Percentiles rank a stretch among this genome's conserved stretches.
These are phyloP conservation scores for Guadua angustifolia DNA, from an alignment of 176 grass and related monocot genomes.

Conservation along the genomic window DNA sequence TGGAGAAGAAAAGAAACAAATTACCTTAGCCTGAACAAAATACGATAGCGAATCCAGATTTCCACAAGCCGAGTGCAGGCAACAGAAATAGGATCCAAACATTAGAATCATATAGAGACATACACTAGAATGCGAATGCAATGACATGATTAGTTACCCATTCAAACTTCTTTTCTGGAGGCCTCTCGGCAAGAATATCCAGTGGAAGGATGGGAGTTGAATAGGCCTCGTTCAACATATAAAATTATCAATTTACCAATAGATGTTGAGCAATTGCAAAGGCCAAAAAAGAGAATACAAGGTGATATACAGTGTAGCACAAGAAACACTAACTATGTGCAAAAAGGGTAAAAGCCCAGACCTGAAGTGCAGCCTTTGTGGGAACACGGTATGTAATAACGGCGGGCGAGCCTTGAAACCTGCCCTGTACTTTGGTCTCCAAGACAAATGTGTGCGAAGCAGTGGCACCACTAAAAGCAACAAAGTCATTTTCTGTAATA, in stretches of 20 bases:
- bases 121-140: slow-evolving; percentile 1
- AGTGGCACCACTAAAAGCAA: slow-evolving; percentile 66
- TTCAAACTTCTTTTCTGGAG: slow-evolving; percentile 89
- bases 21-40: slow-evolving; percentile 82
- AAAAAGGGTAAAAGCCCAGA: slow-evolving; percentile 2
- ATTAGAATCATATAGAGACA: slow-evolving; percentile 29
- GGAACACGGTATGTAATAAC: slow-evolving; percentile 83
- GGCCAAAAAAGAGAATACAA: background rate
- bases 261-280: background rate
- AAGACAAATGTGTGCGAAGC: slow-evolving; percentile 79
- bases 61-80: background rate
- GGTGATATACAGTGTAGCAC: background rate
- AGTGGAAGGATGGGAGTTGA: slow-evolving; percentile 76
- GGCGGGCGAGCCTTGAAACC: slow-evolving; percentile 79
- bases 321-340: slow-evolving; percentile 1
- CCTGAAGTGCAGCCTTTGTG: slow-evolving; percentile 93
- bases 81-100: slow-evolving; percentile 29
- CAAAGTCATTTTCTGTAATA: slow-evolving; percentile 31
- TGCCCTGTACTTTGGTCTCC: slow-evolving; percentile 77
- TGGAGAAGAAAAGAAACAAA: background rate
- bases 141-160: slow-evolving; percentile 57
- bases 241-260: slow-evolving; percentile 33
- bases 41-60: slow-evolving; percentile 1
- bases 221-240: slow-evolving; percentile 75
- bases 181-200: slow-evolving; percentile 82